phyloP scores from a whole-genome alignment of 371 early-diverging fungal species.

The Mucor sp. region DNA sequence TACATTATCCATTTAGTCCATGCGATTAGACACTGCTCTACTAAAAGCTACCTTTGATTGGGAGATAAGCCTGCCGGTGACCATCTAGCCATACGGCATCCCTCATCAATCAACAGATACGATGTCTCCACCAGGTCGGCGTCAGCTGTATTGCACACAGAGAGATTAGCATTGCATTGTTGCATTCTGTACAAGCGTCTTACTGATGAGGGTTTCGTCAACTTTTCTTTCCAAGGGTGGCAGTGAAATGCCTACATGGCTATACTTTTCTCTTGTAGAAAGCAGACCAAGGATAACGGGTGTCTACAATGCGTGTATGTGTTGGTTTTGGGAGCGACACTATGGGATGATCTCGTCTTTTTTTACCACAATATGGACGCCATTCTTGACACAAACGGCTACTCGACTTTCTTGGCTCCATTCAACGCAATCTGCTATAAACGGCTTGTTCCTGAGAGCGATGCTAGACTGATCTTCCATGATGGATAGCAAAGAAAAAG shows the following conservation, averaged over 20 bases:
- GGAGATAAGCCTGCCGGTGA: conserved; percentile 29
- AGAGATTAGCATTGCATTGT: not conserved
- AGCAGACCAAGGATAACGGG: conserved; percentile 28
- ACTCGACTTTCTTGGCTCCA: conserved; percentile 33
- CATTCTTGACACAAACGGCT: conserved; percentile 19
- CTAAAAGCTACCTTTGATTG: conserved; percentile 17
- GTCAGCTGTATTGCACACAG: conserved; percentile 4
- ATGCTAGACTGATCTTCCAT: conserved; percentile 33
- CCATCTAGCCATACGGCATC: conserved; percentile 34
- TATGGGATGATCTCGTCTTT: not conserved
- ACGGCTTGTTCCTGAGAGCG: conserved; percentile 18
- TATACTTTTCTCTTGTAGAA: conserved; percentile 26
- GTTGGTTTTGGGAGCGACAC: not conserved
- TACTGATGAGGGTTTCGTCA: not conserved
- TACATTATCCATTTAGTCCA: not conserved
- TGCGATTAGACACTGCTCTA: not conserved
- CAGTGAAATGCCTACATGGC: conserved; percentile 14
- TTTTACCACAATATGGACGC: conserved; percentile 35
- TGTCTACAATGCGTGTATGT: conserved; percentile 18
- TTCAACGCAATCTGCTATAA: conserved; percentile 15
- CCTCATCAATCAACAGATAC: conserved; percentile 19
- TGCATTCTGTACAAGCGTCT: not conserved
- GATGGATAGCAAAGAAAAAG: not conserved
- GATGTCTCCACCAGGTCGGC: conserved; percentile 17
- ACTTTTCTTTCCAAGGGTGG: not conserved